phyloP scores from a whole-genome alignment of 2,329 filamentous ascomycete genomes.

The Fusarium globosum region DNA sequence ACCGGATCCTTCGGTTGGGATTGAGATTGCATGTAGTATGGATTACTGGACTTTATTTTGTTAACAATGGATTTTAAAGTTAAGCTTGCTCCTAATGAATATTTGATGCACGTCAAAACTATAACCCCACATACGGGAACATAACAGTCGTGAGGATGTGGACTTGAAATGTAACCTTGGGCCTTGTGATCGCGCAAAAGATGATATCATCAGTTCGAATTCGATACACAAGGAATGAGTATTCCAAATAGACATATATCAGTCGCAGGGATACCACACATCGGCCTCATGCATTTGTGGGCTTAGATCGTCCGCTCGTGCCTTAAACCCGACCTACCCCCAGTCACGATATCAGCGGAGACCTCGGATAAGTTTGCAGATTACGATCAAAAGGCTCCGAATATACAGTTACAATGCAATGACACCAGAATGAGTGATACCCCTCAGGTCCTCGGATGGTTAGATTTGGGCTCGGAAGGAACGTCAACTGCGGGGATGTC shows the following conservation, averaged over 20 bases:
- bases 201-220: no score
- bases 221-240: rapidly evolving
- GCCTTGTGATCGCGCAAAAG: no score
- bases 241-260: rapidly evolving
- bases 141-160: background rate
- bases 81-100: no score
- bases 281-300: background rate
- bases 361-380: background rate
- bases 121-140: background rate
- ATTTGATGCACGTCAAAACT: background rate
- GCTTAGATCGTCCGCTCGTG: background rate
- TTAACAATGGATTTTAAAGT: background rate
- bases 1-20: background rate
- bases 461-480: background rate
- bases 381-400: background rate
- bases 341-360: background rate
- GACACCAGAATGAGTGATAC: rapidly evolving
- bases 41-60: background rate
- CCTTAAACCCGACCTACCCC: background rate
- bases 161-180: no score
- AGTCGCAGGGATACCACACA: rapidly evolving
- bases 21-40: rapidly evolving
- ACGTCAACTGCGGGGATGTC: background rate
- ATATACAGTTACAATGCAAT: background rate
- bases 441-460: background rate